Evolutionary conservation across 179 eudicot species (phyloP).

Genomic region (Nepenthes alata): DNA sequence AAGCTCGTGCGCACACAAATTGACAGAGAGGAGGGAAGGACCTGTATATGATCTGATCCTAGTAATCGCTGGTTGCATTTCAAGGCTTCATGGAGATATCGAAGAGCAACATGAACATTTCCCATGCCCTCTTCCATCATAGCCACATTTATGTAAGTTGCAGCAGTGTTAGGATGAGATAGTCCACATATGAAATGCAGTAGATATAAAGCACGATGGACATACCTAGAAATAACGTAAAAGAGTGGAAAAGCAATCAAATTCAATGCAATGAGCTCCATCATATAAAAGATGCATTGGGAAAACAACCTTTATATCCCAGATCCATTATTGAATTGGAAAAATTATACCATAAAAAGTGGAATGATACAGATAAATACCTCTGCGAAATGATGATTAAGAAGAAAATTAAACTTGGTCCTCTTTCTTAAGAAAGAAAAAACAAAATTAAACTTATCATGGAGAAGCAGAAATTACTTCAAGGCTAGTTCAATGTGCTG

Average conservation of each 20-base stretch:
- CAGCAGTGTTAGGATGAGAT: conserved; percentile 97
- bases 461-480: conserved; percentile 39
- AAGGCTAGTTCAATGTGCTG: conserved; percentile 95
- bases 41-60: conserved; percentile 99
- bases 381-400: too few species aligned
- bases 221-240: conserved; percentile 48
- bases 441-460: not conserved
- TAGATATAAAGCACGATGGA: conserved; percentile 84
- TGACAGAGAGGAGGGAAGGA: conserved; percentile 17
- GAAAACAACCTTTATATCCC: not conserved
- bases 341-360: too few species aligned
- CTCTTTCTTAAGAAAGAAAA: too few species aligned
- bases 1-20: too few species aligned
- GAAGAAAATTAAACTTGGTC: too few species aligned
- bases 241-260: conserved; percentile 2
- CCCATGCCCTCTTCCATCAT: conserved; percentile 99
- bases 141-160: conserved; percentile 93
- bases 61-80: conserved; percentile 83
- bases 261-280: not conserved
- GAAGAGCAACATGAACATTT: conserved; percentile 85
- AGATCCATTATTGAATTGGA: too few species aligned
- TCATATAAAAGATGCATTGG: not conserved
- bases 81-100: conserved; percentile 97
- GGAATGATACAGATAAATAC: too few species aligned
- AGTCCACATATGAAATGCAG: conserved; percentile 94